Evolutionary conservation across 2,329 filamentous ascomycete species (phyloP).

Genomic region (Trichoderma gracile): DNA sequence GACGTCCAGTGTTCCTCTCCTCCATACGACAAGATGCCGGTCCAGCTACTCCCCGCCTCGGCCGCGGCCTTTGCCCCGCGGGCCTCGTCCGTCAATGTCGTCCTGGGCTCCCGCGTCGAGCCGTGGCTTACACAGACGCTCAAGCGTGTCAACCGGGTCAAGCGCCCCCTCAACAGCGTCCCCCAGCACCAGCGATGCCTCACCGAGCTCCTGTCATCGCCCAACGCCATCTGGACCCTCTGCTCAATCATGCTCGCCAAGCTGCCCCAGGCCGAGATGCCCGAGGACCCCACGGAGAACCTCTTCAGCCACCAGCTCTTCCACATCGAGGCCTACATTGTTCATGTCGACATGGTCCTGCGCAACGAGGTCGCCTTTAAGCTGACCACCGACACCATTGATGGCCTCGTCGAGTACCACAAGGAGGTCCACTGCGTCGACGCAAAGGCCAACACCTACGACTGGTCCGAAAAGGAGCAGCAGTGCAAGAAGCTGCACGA

Average conservation of each 20-base stretch:
- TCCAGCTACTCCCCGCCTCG: constrained; percentile 89
- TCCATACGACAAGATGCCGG: constrained; percentile 66
- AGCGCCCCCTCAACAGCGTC: constrained; percentile 95
- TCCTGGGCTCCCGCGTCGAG: constrained; percentile 87
- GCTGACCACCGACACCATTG: constrained; percentile 91
- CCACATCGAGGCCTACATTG: constrained; percentile 94
- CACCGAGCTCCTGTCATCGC: constrained; percentile 86
- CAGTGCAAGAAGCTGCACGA: constrained; percentile 97
- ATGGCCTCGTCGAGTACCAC: constrained; percentile 90
- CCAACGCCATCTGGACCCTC: constrained; percentile 91
- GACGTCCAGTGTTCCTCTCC: background rate
- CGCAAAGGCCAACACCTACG: constrained; percentile 82
- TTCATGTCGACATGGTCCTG: constrained; percentile 98
- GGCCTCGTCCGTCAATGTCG: constrained; percentile 87
- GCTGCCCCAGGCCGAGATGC: constrained; percentile 80
- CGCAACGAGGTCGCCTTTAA: constrained; percentile 98
- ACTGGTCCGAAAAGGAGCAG: constrained; percentile 94
- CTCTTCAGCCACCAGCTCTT: constrained; percentile 91
- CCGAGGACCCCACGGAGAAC: constrained; percentile 80
- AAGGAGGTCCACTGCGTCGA: constrained; percentile 93
- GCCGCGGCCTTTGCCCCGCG: constrained; percentile 94
- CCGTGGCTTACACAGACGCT: constrained; percentile 95
- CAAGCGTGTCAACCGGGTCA: constrained; percentile 94
- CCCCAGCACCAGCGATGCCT: constrained; percentile 94
- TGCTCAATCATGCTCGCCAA: constrained; percentile 92